A percentile compares a stretch with the other conserved stretches of the same genome.
phyloP scores from a whole-genome alignment of 2,329 filamentous ascomycete genomes.

The Aspergillus aculeatinus region DNA sequence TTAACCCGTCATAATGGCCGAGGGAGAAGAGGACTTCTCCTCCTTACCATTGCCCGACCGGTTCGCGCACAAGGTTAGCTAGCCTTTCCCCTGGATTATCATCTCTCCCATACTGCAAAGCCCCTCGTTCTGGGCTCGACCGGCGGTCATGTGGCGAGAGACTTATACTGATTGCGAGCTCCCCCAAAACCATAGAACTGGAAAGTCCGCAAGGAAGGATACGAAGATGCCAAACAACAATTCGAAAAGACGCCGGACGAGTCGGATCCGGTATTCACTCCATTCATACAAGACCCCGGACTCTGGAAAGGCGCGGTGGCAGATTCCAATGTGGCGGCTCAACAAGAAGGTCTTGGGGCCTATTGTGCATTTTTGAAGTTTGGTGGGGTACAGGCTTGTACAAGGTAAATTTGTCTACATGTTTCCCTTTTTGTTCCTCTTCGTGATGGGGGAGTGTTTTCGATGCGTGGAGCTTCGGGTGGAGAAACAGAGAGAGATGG shows the following conservation, averaged over 20 bases:
- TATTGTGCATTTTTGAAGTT: conserved; percentile 92
- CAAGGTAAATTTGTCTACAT: conserved; percentile 52
- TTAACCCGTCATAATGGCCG: conserved; percentile 37
- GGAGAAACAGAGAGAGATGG: no score
- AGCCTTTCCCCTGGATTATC: neutral
- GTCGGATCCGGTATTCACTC: conserved; percentile 77
- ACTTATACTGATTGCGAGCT: conserved; percentile 18
- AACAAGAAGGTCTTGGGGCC: conserved; percentile 85
- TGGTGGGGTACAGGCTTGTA: conserved; percentile 74
- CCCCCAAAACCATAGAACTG: conserved; percentile 60
- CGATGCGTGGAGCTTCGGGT: neutral
- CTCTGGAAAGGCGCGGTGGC: conserved; percentile 91
- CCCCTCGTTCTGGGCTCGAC: no score
- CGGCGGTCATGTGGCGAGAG: neutral
- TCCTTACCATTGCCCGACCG: conserved; percentile 44
- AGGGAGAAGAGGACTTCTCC: conserved; percentile 45
- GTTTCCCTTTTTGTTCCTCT: neutral
- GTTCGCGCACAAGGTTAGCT: conserved; percentile 44
- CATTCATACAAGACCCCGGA: conserved; percentile 79
- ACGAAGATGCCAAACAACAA: conserved; percentile 85
- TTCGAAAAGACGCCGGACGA: conserved; percentile 86
- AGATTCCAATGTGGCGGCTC: conserved; percentile 95
- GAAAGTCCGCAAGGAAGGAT: conserved; percentile 95
- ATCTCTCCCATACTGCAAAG: neutral
- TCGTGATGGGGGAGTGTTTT: neutral